Evolutionary conservation across 139 green algal species (phyloP).

Genomic region (Klebsormidium nitens): DNA sequence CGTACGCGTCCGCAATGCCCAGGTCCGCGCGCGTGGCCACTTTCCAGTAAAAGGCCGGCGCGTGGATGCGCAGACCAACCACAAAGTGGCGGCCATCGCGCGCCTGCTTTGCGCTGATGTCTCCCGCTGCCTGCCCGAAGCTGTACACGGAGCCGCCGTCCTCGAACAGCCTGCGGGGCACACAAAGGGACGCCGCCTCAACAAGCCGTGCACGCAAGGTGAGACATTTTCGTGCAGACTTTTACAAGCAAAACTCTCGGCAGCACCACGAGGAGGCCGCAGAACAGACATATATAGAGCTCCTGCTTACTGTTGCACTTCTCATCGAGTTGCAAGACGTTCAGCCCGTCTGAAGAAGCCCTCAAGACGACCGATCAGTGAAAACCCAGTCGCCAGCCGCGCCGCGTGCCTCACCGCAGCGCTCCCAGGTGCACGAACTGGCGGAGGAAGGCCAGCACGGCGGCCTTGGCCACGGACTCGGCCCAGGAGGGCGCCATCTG

Average conservation of each 20-base stretch:
- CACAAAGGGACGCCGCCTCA: neutral
- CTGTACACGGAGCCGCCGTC: neutral
- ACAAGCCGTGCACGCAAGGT: neutral
- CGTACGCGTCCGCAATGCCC: conserved; percentile 71
- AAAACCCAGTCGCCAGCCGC: too few relatives aligned
- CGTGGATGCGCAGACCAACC: neutral
- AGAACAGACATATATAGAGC: too few relatives aligned
- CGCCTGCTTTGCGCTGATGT: neutral
- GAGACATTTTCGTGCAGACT: too few relatives aligned
- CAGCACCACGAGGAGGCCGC: too few relatives aligned
- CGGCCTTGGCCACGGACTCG: neutral
- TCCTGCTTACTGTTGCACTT: too few relatives aligned
- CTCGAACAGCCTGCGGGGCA: conserved; percentile 3
- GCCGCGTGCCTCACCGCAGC: too few relatives aligned
- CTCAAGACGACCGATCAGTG: too few relatives aligned
- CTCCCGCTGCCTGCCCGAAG: neutral
- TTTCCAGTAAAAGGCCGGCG: neutral
- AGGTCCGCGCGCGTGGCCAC: conserved; percentile 19
- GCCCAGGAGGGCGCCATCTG: neutral
- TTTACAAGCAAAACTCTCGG: too few relatives aligned
- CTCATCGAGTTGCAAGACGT: too few relatives aligned
- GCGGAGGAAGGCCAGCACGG: conserved; percentile 8
- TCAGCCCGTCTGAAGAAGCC: too few relatives aligned
- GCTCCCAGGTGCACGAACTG: neutral
- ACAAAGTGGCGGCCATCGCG: too few relatives aligned